Evolutionary conservation across 225 moss, liverwort and hornwort species (phyloP).

Genomic region (Polytrichum formosum): DNA sequence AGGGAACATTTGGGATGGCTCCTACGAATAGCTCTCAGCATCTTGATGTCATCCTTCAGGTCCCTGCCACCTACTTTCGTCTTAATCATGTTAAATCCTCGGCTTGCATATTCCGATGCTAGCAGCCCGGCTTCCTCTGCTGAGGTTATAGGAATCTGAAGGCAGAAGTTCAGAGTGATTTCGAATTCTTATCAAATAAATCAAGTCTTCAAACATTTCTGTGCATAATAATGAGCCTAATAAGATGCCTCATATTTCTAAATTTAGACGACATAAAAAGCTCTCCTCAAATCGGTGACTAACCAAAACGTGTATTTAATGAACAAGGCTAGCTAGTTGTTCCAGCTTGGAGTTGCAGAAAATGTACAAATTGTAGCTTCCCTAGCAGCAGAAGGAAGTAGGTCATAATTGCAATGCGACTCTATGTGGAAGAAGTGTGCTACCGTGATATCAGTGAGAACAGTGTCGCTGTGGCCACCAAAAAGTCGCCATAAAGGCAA

Average conservation of each 20-base stretch:
- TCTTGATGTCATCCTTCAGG: slow-evolving; percentile 57
- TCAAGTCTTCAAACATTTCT: slow-evolving; percentile 3
- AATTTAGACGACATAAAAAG: no score
- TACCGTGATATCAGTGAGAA: slow-evolving; percentile 89
- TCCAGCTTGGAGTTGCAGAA: no score
- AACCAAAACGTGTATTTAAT: no score
- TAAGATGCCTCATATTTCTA: background rate
- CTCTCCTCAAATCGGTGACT: no score
- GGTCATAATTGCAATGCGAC: no score
- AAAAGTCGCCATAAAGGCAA: slow-evolving; percentile 88
- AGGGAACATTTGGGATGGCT: slow-evolving; percentile 74
- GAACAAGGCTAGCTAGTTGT: no score
- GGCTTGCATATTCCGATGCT: slow-evolving; percentile 54
- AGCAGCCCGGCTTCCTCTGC: slow-evolving; percentile 68
- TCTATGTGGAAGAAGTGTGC: background rate
- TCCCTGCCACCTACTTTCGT: slow-evolving; percentile 78
- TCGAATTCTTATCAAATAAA: background rate
- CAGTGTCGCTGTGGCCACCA: slow-evolving; percentile 57
- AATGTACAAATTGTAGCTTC: no score
- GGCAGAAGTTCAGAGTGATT: background rate
- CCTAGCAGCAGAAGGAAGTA: no score
- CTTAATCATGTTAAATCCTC: slow-evolving; percentile 80
- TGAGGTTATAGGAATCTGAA: slow-evolving; percentile 82
- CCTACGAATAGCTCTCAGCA: slow-evolving; percentile 65
- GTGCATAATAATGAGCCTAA: no score